Base-by-base conservation (phyloP, 2,329 filamentous ascomycete genomes). In the Stagonosporopsis vannaccii region DNA sequence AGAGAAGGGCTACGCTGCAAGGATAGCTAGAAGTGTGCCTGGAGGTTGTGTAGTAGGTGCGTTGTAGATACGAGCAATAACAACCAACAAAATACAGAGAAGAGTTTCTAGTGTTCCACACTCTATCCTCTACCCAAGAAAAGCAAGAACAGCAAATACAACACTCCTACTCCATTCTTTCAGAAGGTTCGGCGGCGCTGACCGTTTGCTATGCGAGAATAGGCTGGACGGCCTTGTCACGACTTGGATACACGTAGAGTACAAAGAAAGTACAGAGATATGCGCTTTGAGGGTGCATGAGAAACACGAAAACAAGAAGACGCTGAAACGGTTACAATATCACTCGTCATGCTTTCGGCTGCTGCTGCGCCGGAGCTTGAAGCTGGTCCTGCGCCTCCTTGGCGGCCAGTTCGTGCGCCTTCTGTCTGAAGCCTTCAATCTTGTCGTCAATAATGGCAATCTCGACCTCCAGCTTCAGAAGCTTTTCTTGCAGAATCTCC, bases 401-500 rank as follows among this genome's bases (percentile, higher is more conserved):
- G 26, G 51, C 43, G 12, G 71, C 62, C 35, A 52, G 32, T 40
- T 69, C 67, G 8, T 46, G 60, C 25, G 69, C 67, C 52, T 68
- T 51, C 44, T 66, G 68, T 46, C 61, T 70, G 22, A 87, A 69
- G 35, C 77, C 80, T 43, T 81, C 83, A 63, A 95, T 90, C 68
- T 86, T 87, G 50, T 94, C 91, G 67, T 95, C 90, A 32, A 94
- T 81, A 5, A 95, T 74, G 0, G 90, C 87, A 73, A 95, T 92
- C 59, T 94, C 89, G 1, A 85, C 89, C 62, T 95, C 88, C 3
- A 94, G 78, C 59, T 81, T 83, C 23, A 94, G 72, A 36, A 92
- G 77, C 75, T 88, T 91, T 72, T 93, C 89, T 26, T 82, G 80
- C 67, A 95, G 79, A 77, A 92, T 86, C 1, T 82, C 77, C 56